Evolutionary conservation across 805 yeast species (phyloP), one percentile per base, ranked within the genome.

Genomic region (Metschnikowia drakensbergensis): DNA sequence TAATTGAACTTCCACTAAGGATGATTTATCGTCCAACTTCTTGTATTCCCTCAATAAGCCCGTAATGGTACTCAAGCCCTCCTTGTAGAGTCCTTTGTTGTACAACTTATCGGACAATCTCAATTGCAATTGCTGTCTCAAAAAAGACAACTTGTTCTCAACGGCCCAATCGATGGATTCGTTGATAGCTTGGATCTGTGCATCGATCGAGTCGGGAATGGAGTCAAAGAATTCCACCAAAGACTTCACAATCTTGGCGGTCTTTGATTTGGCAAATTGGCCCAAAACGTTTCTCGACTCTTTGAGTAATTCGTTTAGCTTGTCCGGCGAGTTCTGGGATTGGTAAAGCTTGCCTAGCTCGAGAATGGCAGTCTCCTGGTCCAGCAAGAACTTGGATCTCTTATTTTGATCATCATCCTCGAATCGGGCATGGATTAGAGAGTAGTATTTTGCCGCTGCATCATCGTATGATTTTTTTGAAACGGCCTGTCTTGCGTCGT

Each of bases 1-100:
- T 55, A 94, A 73, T 69, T 94, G 98, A 33, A 94, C 97, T 66
- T 94, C 99, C 10, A 94, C 96, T 46, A 94, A 79, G 30, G 96
- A 88, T 45, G 94, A 84, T 68, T 94, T 94, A 69, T 94, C 99
- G 66, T 94, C 99, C 56, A 94, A 76, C 63, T 88, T 86, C 71
- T 92, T 94, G 66, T 92, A 88, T 66, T 94, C 97, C 55, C 77
- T 76, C 57, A 92, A 75, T 58, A 94, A 76, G 11, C 76, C 76
- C 52, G 83, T 81, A 54, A 91, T 86, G 52, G 90, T 79, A 43
- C 79, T 74, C 42, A 94, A 71, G 3, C 97, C 84, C 41, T 82
- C 86, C 53, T 81, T 81, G 67, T 81, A 87, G 23, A 74, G 71
- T 48, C 76, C 75, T 62, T 83, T 84, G 50, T 81, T 78, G 62